These are phyloP conservation scores for Lotmaria passim DNA, from an alignment of 208 protist species.

Conservation along the genomic window DNA sequence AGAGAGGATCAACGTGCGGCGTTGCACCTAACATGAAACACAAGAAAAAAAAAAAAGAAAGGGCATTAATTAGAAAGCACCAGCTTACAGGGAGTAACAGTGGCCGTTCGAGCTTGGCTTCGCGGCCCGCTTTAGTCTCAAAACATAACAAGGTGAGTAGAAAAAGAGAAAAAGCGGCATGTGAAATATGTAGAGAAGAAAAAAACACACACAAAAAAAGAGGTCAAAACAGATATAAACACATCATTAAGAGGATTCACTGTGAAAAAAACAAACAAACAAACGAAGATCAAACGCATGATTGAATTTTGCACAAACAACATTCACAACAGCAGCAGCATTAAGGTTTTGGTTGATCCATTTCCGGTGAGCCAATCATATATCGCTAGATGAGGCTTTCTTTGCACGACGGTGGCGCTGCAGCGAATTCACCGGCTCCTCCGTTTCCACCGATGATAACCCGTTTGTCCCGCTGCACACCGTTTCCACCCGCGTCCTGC, in stretches of 20 bases:
- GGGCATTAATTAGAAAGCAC: not conserved
- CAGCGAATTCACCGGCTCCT: not conserved
- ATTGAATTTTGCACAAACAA: not conserved
- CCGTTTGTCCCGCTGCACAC: not conserved
- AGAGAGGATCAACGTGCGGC: too few species aligned
- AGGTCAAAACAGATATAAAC: not conserved
- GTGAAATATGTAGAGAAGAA: not conserved
- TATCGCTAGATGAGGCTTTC: not conserved
- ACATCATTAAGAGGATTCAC: not conserved
- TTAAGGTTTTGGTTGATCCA: too few species aligned
- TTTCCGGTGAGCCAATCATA: too few species aligned
- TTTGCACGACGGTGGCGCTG: not conserved
- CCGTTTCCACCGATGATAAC: constrained; percentile 1
- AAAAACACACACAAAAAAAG: not conserved
- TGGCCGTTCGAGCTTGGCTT: too few species aligned
- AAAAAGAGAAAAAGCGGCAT: too few species aligned
- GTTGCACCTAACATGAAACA: too few species aligned
- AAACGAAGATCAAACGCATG: not conserved
- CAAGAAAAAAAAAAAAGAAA: not conserved
- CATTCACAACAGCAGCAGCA: too few species aligned
- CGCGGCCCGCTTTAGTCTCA: too few species aligned
- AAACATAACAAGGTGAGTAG: too few species aligned
- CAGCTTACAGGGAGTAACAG: too few species aligned
- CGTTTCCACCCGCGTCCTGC: not conserved
- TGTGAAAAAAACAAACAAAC: not conserved